Evolutionary conservation across 768 basidiomycete genomes (phyloP), one percentile per base, ranked within the genome.

Genomic region (Panaeolus papilionaceus): DNA sequence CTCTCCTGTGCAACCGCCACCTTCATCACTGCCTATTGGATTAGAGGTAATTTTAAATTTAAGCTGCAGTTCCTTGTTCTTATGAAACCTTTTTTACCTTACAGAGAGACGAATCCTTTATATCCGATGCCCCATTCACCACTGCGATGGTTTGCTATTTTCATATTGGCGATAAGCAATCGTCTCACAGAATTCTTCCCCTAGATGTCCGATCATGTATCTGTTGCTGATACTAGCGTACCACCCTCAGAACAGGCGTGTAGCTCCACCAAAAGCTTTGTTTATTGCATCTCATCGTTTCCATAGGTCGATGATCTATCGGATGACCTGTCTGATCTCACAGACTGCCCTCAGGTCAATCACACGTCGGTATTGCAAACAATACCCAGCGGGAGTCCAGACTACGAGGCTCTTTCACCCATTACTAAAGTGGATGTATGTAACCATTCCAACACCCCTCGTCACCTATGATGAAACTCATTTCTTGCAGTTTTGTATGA

Each of bases 401-500:
- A 64, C 33, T 78, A 72, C 61, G 71, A 76, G 54, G 70, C 70
- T 7, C 66, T 77, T 58, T 58, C 16, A 4, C 64, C 64, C 0
- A 62, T 87, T 8, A 85, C 86, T 69, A 89, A 88, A 72, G 75
- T 86, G 16, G 86, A 86, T 63, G 88, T 86, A 68, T 72, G 85
- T 45, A 42, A 45, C 45, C 38, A 38, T 47, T 64, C 14, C 20
- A 9, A 8, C 16, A n/a, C 28, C 26, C 26, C 64, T 49, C 64
- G 28, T 38, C 18, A 49, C 28, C 4, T 37, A 64, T 37, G 28
- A 7, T 64, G 26, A 37, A 33, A 49, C 38, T 68, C 65, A 40
- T 38, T 5, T 23, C 40, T 40, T 14, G 38, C 69, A 93, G 91
- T 94, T 93, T 70, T 92, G 91, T 73, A 77, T 86, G 42, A 88